These are phyloP conservation scores for Cladosporium halotolerans DNA, from an alignment of 2,329 filamentous ascomycete genomes.

Conservation along the genomic window DNA sequence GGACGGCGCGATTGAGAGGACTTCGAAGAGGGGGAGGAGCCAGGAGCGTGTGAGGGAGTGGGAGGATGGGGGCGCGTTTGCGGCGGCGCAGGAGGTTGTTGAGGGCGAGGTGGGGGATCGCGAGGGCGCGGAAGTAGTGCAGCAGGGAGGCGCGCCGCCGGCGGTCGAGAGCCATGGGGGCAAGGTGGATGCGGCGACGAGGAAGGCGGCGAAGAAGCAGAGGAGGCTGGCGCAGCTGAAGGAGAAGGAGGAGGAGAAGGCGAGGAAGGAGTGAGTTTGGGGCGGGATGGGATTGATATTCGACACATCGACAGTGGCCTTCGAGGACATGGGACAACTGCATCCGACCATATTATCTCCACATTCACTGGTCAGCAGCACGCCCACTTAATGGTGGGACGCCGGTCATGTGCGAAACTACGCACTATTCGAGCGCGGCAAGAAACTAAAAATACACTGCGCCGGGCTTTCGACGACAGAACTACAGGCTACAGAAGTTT, in stretches of 20 bases:
- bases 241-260: slow-evolving; percentile 29
- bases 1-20: slow-evolving; percentile 29
- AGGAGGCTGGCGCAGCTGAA: slow-evolving; percentile 34
- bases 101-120: slow-evolving; percentile 37
- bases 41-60: slow-evolving; percentile 24
- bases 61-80: slow-evolving; percentile 40
- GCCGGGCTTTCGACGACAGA: no score
- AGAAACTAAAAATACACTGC: no score
- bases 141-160: slow-evolving; percentile 29
- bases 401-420: no score
- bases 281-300: background rate
- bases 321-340: no score
- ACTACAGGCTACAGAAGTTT: background rate
- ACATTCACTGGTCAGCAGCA: no score
- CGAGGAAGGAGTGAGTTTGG: background rate
- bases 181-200: slow-evolving; percentile 44
- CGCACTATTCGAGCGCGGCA: no score
- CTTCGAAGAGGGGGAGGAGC: slow-evolving; percentile 22
- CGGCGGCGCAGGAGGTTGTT: slow-evolving; percentile 33
- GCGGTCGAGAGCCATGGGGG: slow-evolving; percentile 21
- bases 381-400: no score
- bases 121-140: slow-evolving; percentile 19
- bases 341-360: no score
- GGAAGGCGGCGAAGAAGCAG: slow-evolving; percentile 52
- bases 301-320: no score